Conservation (phyloP, 306 rosid species). For the Casuarina equisetifolia region DNA sequence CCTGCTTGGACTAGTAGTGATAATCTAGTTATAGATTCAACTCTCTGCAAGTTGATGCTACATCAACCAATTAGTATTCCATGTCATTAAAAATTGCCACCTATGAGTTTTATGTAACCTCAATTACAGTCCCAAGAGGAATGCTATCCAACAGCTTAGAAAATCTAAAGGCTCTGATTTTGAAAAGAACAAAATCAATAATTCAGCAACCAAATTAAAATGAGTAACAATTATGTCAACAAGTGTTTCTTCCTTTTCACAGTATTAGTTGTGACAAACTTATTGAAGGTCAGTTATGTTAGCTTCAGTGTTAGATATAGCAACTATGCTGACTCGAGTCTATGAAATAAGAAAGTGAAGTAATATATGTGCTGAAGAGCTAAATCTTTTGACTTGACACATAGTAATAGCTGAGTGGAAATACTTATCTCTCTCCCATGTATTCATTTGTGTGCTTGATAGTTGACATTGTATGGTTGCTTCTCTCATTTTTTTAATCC, state of each 20-base stretch:
- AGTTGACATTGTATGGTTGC: not conserved
- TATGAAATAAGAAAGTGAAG: not conserved
- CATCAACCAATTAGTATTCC: not conserved
- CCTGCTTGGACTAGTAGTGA: too few relatives aligned
- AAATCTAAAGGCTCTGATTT: too few relatives aligned
- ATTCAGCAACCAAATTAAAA: too few relatives aligned
- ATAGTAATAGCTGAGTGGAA: too few relatives aligned
- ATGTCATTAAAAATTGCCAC: not conserved
- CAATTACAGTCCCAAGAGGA: too few relatives aligned
- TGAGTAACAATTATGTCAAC: too few relatives aligned
- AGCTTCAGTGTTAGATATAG: not conserved
- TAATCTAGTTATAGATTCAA: too few relatives aligned
- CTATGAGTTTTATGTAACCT: not conserved
- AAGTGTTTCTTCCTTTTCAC: too few relatives aligned
- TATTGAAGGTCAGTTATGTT: not conserved
- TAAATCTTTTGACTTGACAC: too few relatives aligned
- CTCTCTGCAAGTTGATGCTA: not conserved
- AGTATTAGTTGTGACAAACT: not conserved
- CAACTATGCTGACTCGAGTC: not conserved
- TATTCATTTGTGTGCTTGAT: not conserved
- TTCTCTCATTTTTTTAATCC: constrained; percentile 6
- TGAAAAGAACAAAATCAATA: too few relatives aligned
- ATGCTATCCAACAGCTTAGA: too few relatives aligned
- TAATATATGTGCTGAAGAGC: not conserved
- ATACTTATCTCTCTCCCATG: not conserved